phyloP scores from a whole-genome alignment of 768 basidiomycete species.

The Mycena filopes region DNA sequence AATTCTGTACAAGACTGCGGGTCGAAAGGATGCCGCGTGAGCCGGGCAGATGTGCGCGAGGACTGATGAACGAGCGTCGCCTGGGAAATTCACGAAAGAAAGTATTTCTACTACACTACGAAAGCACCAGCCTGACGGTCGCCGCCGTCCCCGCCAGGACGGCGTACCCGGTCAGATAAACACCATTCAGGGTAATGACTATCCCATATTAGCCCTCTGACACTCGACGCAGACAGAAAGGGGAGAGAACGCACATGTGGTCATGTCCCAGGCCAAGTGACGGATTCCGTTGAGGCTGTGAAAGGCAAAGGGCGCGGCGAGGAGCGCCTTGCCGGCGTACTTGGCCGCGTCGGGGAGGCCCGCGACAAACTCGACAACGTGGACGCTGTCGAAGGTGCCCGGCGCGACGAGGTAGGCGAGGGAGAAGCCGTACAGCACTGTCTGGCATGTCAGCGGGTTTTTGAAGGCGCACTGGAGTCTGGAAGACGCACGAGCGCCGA shows the following conservation, averaged over 20 bases:
- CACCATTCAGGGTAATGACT: no score
- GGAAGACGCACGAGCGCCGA: constrained; percentile 74
- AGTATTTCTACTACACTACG: no score
- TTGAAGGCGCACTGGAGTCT: not conserved
- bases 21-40: no score
- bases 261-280: constrained; percentile 90
- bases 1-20: no score
- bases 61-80: no score
- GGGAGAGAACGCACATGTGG: constrained; percentile 90
- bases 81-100: no score
- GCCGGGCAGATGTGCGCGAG: no score
- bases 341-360: constrained; percentile 83
- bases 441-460: not conserved
- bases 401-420: constrained; percentile 88
- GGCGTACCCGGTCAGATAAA: no score
- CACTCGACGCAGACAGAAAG: no score
- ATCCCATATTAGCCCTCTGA: no score
- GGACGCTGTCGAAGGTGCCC: constrained; percentile 77
- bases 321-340: constrained; percentile 75
- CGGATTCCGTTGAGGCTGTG: constrained; percentile 91
- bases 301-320: constrained; percentile 90
- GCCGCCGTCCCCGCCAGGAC: no score
- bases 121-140: no score
- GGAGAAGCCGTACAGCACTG: constrained; percentile 89
- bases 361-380: constrained; percentile 77